Percentiles rank a stretch among this genome's conserved stretches.
phyloP scores from a whole-genome alignment of 2,329 filamentous ascomycete species.

The Coccinonectria pachysandricola region DNA sequence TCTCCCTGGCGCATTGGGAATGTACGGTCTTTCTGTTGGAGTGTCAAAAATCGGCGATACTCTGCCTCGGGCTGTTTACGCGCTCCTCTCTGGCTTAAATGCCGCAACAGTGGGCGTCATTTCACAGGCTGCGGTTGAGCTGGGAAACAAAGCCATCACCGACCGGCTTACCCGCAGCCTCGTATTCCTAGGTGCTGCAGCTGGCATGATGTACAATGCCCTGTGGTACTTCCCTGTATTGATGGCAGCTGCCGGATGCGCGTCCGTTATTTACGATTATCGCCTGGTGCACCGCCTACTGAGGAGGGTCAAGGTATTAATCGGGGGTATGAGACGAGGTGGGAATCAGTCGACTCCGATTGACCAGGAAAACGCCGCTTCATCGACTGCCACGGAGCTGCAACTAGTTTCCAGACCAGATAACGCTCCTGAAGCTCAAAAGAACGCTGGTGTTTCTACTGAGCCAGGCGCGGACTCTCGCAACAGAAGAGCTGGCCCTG shows the following conservation, averaged over 20 bases:
- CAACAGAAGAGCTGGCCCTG: too few species aligned
- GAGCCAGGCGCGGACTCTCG: too few species aligned
- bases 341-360: background rate
- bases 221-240: conserved; percentile 66
- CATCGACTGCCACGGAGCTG: background rate
- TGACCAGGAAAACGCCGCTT: background rate
- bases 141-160: conserved; percentile 57
- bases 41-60: conserved; percentile 48
- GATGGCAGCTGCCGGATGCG: conserved; percentile 44
- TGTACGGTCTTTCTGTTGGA: conserved; percentile 58
- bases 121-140: conserved; percentile 56
- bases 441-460: background rate
- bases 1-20: conserved; percentile 59
- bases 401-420: background rate
- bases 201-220: conserved; percentile 59
- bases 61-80: conserved; percentile 54
- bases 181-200: conserved; percentile 52
- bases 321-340: conserved; percentile 1
- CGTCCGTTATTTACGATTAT: conserved; percentile 46
- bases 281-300: conserved; percentile 33
- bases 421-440: background rate
- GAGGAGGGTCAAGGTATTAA: background rate
- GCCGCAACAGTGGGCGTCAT: conserved; percentile 63
- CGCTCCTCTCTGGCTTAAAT: conserved; percentile 61
- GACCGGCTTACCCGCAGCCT: conserved; percentile 52